Base-by-base conservation (phyloP, 306 rosid species). In the Carpinus fangiana region DNA sequence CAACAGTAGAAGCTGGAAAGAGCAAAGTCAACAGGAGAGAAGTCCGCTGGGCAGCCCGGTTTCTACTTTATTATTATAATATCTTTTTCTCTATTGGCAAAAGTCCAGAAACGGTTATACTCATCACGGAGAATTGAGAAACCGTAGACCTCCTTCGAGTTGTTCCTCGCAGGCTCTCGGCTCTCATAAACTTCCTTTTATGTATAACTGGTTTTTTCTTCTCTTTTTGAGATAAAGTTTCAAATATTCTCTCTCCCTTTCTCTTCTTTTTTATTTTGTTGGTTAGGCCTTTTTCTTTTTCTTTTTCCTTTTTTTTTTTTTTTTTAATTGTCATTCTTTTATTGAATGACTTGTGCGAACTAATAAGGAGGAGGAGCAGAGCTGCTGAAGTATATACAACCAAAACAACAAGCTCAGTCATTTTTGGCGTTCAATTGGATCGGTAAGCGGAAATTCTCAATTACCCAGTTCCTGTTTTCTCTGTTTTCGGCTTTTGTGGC, bases 11-110 rank as follows among this genome's bases (percentile, higher is more conserved):
- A 18, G 26, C 13, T 8, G 8, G 50, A 38, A 1, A 50, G 41
- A 51, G 59, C 46, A 55, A 85, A 89, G 93, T 89, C 89, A 87
- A 85, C 89, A 85, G 20, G 81, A 73, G 82, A 62, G 73, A 84
- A 87, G 87, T 36, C 56, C 73, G 83, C 51, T 70, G 73, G 86
- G 86, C 47, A 66, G 80, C 56, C 70, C 65, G 70, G 79, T 79
- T 47, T 72, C 14, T 50, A 1, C 31, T 72, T 67, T 46, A 26
- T 67, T 46, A 26, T 14, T 51, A 14, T 41, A 70, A 46, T 78
- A 60, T 76, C 72, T 59, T 70, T 20, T 70, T 20, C 66, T 65
- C 14, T 28, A 71, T 81, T 66, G 84, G 57, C 81, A 69, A 75
- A 83, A 85, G 85, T 82, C 48, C 79, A 70, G 53, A 75, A 81